phyloP scores from a whole-genome alignment of 495 filamentous ascomycete species.

The Achaetomiella virescens region DNA sequence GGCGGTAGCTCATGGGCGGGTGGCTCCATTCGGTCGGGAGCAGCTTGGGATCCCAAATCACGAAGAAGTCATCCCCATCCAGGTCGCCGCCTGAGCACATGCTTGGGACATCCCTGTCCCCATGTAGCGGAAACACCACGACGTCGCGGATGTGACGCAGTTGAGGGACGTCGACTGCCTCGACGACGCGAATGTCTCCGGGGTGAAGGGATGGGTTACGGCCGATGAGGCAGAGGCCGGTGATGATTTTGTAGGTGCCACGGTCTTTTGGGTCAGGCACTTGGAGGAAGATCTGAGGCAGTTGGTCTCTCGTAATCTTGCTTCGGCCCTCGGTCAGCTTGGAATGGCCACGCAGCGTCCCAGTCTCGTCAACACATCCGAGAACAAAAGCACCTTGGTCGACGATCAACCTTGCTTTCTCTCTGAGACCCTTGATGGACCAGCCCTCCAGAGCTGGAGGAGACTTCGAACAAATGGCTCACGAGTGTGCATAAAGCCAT shows the following conservation, averaged over 20 bases:
- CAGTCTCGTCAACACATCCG: conserved; percentile 85
- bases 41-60: conserved; percentile 83
- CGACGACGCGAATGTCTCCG: conserved; percentile 83
- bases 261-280: conserved; percentile 50
- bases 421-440: conserved; percentile 80
- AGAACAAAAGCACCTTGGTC: conserved; percentile 79
- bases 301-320: conserved; percentile 35
- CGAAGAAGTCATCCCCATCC: conserved; percentile 91
- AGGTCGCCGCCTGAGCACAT: conserved; percentile 97
- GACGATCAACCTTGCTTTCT: conserved; percentile 82
- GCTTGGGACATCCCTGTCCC: conserved; percentile 76
- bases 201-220: conserved; percentile 94
- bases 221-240: conserved; percentile 75
- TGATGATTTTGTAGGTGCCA: conserved; percentile 56
- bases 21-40: conserved; percentile 63
- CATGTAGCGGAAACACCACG: conserved; percentile 77
- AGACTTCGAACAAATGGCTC: conserved; percentile 82
- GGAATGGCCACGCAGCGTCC: conserved; percentile 60
- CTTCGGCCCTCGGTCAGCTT: conserved; percentile 17
- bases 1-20: conserved; percentile 66
- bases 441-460: conserved; percentile 72
- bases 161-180: conserved; percentile 67
- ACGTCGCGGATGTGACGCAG: conserved; percentile 74
- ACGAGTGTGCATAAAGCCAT: conserved; percentile 65
- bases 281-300: conserved; percentile 90